phyloP scores from a whole-genome alignment of 1,284 basidiomycete genomes.

The Pascua sp. region DNA sequence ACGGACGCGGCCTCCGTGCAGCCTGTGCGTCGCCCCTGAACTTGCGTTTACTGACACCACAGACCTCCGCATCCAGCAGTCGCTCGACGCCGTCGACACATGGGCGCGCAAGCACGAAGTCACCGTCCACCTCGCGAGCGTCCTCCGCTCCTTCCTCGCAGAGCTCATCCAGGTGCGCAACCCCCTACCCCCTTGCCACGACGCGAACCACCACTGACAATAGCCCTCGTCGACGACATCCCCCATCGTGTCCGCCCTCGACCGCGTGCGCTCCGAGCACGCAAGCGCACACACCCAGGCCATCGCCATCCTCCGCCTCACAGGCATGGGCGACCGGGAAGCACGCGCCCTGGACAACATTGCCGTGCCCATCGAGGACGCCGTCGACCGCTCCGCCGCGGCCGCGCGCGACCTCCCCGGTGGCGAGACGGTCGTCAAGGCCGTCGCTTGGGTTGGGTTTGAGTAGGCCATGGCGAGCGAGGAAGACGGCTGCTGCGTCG shows the following conservation, averaged over 20 bases:
- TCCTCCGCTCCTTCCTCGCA: constrained; percentile 1
- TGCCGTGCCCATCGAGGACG: background rate
- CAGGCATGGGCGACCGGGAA: background rate
- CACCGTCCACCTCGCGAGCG: background rate
- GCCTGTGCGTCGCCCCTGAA: background rate
- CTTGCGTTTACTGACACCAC: background rate
- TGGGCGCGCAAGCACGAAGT: constrained; percentile 1
- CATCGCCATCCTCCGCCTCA: background rate
- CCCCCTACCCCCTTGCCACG: background rate
- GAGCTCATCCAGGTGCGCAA: background rate
- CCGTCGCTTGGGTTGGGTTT: background rate
- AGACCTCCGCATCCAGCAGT: background rate
- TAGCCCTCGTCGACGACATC: constrained; percentile 1
- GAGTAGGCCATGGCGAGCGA: background rate
- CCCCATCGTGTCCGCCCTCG: constrained; percentile 1
- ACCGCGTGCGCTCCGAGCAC: constrained; percentile 3
- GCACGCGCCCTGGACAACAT: constrained; percentile 2
- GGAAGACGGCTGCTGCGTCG: too few relatives aligned
- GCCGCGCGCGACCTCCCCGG: background rate
- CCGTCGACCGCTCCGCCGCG: background rate
- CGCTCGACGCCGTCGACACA: background rate
- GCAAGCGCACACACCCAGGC: background rate
- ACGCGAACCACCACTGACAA: background rate
- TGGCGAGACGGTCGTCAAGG: constrained; percentile 1
- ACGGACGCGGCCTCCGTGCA: background rate